Conservation (phyloP, 2,329 filamentous ascomycete genomes). For the Fusarium proliferatum region DNA sequence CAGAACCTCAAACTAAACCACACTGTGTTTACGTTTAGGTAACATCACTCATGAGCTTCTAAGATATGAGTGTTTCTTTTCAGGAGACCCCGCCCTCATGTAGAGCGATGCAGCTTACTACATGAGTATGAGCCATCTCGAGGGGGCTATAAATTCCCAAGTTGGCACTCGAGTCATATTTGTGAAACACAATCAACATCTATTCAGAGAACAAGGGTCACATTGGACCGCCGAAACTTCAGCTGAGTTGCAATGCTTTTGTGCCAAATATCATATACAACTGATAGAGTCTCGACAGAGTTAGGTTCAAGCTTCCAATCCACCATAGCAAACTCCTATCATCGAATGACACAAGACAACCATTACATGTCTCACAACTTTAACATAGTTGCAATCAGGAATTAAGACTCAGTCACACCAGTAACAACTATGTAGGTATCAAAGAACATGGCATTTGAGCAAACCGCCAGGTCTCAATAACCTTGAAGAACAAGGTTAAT, state of each 20-base stretch:
- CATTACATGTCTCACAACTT: not conserved
- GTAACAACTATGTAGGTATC: not conserved
- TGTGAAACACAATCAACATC: not conserved
- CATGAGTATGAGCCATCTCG: not conserved
- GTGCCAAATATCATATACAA: not conserved
- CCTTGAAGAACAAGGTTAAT: not conserved
- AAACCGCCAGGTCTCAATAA: not conserved
- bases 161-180: not conserved
- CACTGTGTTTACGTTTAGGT: not conserved
- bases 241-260: not conserved
- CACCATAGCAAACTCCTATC: not conserved
- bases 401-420: not conserved
- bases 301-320: not conserved
- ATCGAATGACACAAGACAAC: not conserved
- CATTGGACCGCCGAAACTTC: not conserved
- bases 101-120: not conserved
- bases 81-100: not conserved
- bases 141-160: not conserved
- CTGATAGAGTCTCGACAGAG: not conserved
- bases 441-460: not conserved
- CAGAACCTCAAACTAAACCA: not conserved
- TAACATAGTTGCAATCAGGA: not conserved
- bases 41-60: not conserved
- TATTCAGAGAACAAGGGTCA: too few species aligned
- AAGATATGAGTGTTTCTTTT: not conserved